A percentile compares a stretch with the other conserved stretches of the same genome.
These are phyloP conservation scores for Thozetella sp. DNA, from an alignment of 495 filamentous ascomycete species.

Conservation along the genomic window DNA sequence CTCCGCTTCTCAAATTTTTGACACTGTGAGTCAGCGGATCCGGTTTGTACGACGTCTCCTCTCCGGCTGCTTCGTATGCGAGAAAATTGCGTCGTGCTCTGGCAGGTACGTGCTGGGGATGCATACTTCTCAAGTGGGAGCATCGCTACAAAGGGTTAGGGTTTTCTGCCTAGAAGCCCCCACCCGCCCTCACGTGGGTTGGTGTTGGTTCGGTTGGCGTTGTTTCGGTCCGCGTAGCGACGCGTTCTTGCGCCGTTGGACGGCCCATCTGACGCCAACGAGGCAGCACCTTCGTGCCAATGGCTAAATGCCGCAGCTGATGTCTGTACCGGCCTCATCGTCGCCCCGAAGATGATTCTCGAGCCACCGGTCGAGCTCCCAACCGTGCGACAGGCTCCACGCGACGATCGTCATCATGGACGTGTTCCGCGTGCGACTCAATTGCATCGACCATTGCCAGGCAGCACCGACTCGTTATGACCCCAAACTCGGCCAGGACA, in stretches of 20 bases:
- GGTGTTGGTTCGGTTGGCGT: not conserved
- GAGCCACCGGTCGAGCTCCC: not conserved
- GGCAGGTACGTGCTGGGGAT: too few species aligned
- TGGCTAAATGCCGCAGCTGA: not conserved
- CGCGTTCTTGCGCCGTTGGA: too few species aligned
- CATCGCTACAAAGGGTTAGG: not conserved
- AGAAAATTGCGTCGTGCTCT: too few species aligned
- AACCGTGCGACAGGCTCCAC: not conserved
- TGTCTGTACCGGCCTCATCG: too few species aligned
- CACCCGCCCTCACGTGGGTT: not conserved
- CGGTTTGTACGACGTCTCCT: too few species aligned
- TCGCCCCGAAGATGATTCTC: not conserved
- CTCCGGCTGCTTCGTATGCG: too few species aligned
- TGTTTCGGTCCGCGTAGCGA: too few species aligned
- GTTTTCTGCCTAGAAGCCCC: not conserved
- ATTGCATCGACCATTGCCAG: conserved; percentile 95
- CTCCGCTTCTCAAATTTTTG: too few species aligned
- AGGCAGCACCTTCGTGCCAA: too few species aligned
- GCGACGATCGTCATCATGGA: conserved; percentile 44
- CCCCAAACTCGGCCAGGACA: conserved; percentile 68
- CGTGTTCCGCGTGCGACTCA: conserved; percentile 82
- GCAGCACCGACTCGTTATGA: conserved; percentile 76
- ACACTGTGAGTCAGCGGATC: too few species aligned
- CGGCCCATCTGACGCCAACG: too few species aligned
- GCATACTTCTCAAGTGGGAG: not conserved